Percentiles rank a stretch among this genome's conserved stretches.
Conservation (phyloP, 148 eudicot species). For the Chenopodium album region DNA sequence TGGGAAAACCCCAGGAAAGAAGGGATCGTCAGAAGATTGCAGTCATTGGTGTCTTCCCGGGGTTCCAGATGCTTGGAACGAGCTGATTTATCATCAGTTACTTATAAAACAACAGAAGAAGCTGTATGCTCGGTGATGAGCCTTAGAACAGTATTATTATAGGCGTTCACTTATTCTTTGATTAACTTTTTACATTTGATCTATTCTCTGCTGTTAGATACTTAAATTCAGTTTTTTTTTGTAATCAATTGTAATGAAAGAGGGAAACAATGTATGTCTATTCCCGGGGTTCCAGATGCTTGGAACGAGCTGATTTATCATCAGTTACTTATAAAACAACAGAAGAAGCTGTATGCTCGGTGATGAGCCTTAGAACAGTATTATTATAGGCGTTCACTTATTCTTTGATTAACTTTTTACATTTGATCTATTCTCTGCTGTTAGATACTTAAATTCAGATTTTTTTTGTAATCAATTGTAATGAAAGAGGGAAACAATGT, state of each 20-base stretch:
- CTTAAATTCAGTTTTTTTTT: background rate
- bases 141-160: background rate
- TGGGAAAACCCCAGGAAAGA: conserved; percentile 47
- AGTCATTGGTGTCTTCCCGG: conserved; percentile 99
- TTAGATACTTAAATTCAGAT: background rate
- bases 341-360: conserved; percentile 17
- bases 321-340: conserved; percentile 38
- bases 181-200: background rate
- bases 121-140: conserved; percentile 10
- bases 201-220: background rate
- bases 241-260: conserved; percentile 10
- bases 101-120: conserved; percentile 26
- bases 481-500: background rate
- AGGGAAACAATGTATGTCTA: too few species aligned
- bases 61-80: conserved; percentile 91
- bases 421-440: background rate
- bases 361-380: background rate
- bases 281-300: conserved; percentile 86
- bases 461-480: conserved; percentile 8
- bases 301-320: conserved; percentile 85
- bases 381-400: background rate
- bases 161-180: background rate
- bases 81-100: conserved; percentile 65
- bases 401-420: background rate
- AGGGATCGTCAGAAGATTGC: conserved; percentile 66